Conservation (phyloP, 202 grass and related monocot genomes). For the Saccharum hybrid region DNA sequence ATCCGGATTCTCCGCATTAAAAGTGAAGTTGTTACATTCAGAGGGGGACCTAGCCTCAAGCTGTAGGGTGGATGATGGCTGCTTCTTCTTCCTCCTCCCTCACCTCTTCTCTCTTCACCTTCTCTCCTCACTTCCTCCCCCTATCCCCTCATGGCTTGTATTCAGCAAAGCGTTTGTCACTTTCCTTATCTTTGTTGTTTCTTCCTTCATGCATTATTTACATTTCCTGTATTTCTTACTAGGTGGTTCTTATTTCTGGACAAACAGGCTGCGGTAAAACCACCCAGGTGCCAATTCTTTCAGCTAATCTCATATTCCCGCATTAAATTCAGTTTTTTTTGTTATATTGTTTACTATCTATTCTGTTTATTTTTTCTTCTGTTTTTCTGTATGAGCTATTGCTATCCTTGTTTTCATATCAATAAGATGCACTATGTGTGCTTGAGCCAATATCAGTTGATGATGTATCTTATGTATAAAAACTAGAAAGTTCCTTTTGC, state of each 20-base stretch:
- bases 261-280: slow-evolving; percentile 99
- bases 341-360: not conserved
- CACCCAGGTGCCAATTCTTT: slow-evolving; percentile 72
- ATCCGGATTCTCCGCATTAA: not conserved
- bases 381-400: slow-evolving; percentile 20
- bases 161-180: not conserved
- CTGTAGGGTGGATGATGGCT: not conserved
- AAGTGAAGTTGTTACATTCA: not conserved
- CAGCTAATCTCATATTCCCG: slow-evolving; percentile 1
- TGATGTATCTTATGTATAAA: slow-evolving; percentile 11
- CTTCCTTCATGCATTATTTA: slow-evolving; percentile 39
- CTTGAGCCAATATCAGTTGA: slow-evolving; percentile 29
- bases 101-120: not conserved
- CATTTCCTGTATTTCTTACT: slow-evolving; percentile 42
- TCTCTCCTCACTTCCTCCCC: not conserved
- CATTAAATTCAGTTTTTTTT: not conserved
- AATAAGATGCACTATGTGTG: slow-evolving; percentile 17
- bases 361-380: slow-evolving; percentile 23
- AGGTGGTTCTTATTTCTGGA: slow-evolving; percentile 99
- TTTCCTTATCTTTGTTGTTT: slow-evolving; percentile 29
- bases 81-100: not conserved
- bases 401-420: slow-evolving; percentile 31
- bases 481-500: not conserved
- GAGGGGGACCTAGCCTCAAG: not conserved
- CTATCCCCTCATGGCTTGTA: not conserved